Base-by-base conservation (phyloP, 208 protist species). In the Crithidia sp. region DNA sequence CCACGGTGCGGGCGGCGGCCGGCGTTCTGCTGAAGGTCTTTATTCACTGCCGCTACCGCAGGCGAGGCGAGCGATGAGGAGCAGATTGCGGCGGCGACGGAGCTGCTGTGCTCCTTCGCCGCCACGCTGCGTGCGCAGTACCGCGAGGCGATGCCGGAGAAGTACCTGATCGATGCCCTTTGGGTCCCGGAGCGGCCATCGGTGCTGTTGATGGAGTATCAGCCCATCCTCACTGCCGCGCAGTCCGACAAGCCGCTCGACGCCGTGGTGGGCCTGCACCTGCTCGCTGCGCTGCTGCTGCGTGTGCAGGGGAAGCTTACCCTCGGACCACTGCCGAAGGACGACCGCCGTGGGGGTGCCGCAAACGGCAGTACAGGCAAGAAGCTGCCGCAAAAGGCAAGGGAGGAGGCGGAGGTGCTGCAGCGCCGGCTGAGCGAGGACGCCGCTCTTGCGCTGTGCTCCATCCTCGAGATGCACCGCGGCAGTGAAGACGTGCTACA, bases 101-200 rank as follows among this genome's bases (percentile, higher is more conserved):
- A 95, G 67, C 78, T 95, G 40, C 58, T 97, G 10, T 89, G 83
- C 73, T 82, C 86, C 49, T 97, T 95, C 64, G 85, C 91, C 3
- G 64, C 81, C 17, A 94, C 89, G 5, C 74, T 97, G 54, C 87
- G 93, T 10, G 55, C 77, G 41, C 83, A 92, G 66, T 91, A 94
- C 76, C 67, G 69, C 8, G 90, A 97, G 79, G 60, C 81, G 45
- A 88, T 90, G 84, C 89, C 93, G 12, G 90, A 97, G 81, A 82
- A 80, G 50, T 97, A 97, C 77, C 59, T 97, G 39, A 83, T 97
- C 63, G 90, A 95, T 67, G 89, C 93, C n/a, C 61, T 97, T 6
- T 97, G 86, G 85, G 87, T 67, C 16, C 66, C 87, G 59, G 82
- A 90, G 57, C 77, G 86, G 10, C 78, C 86, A 13, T 87, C 88